Evolutionary conservation across 176 grass and related monocot genomes (phyloP).

Genomic region (Eragrostis nindensis): DNA sequence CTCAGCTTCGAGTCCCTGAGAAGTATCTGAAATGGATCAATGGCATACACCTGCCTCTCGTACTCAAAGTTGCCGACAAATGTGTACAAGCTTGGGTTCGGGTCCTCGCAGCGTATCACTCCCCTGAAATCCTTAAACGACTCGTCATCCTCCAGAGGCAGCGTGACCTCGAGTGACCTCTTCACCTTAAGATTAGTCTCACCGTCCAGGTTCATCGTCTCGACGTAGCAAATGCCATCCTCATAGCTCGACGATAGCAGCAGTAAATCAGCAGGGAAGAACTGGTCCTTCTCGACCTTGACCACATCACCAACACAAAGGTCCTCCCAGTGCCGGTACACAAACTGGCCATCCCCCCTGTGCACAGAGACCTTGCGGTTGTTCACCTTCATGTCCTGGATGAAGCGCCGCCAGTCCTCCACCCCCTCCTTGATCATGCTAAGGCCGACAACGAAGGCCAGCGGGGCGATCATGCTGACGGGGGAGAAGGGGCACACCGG

Average conservation of each 20-base stretch:
- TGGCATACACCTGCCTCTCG: constrained; percentile 78
- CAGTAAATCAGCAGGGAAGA: constrained; percentile 90
- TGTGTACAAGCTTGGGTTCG: constrained; percentile 91
- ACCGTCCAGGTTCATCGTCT: constrained; percentile 98
- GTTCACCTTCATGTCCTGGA: constrained; percentile 98
- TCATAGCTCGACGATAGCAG: constrained; percentile 89
- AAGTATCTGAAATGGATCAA: constrained; percentile 90
- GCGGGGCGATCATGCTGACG: constrained; percentile 84
- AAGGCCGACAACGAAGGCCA: constrained; percentile 87
- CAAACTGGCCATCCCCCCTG: constrained; percentile 64
- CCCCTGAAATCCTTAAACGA: constrained; percentile 76
- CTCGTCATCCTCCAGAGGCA: constrained; percentile 79
- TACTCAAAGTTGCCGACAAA: constrained; percentile 93
- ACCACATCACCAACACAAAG: constrained; percentile 87
- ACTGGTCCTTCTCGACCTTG: constrained; percentile 96
- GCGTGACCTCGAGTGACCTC: constrained; percentile 84
- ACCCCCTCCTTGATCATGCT: constrained; percentile 93
- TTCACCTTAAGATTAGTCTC: constrained; percentile 99
- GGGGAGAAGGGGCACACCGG: constrained; percentile 84
- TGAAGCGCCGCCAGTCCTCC: constrained; percentile 94
- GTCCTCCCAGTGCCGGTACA: constrained; percentile 71
- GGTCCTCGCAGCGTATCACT: constrained; percentile 84
- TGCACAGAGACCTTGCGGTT: constrained; percentile 72
- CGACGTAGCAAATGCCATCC: constrained; percentile 97
- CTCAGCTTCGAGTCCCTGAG: constrained; percentile 97